A percentile compares a stretch with the other conserved stretches of the same genome.
These are phyloP conservation scores for Serendipita indica DNA, from an alignment of 768 basidiomycete genomes.

Conservation along the genomic window DNA sequence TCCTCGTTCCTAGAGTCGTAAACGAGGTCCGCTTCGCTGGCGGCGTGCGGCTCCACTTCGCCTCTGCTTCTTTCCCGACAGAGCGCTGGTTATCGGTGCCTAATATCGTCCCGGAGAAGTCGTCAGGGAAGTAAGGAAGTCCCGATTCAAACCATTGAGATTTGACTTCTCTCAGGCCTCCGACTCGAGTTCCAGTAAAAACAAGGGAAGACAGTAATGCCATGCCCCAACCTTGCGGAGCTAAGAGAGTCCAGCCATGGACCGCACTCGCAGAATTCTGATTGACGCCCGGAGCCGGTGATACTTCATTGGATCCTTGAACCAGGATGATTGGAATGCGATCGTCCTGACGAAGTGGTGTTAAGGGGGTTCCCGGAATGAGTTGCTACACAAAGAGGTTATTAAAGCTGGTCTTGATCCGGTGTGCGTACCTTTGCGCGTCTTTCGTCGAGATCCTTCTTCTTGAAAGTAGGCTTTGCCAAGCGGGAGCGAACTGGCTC, in stretches of 20 bases:
- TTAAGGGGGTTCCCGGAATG: slow-evolving; percentile 62
- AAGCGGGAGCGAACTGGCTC: slow-evolving; percentile 35
- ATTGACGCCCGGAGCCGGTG: slow-evolving; percentile 16
- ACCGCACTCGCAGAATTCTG: slow-evolving; percentile 24
- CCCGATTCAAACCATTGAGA: slow-evolving; percentile 77
- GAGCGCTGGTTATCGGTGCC: slow-evolving; percentile 36
- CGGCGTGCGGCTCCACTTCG: slow-evolving; percentile 64
- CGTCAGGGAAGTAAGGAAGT: slow-evolving; percentile 59
- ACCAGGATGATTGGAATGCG: slow-evolving; percentile 73
- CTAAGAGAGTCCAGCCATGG: slow-evolving; percentile 76
- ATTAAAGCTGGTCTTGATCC: neutral
- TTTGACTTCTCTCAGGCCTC: slow-evolving; percentile 68
- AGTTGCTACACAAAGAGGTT: slow-evolving; percentile 33
- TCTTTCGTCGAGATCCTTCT: slow-evolving; percentile 76
- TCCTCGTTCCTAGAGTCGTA: slow-evolving; percentile 43
- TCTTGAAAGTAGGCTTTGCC: slow-evolving; percentile 52
- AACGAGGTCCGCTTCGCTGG: slow-evolving; percentile 76
- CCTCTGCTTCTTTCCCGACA: slow-evolving; percentile 39
- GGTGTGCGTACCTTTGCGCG: slow-evolving; percentile 43
- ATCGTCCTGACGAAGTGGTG: slow-evolving; percentile 58
- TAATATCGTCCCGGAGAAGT: slow-evolving; percentile 48
- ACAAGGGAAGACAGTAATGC: slow-evolving; percentile 71
- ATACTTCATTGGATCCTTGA: slow-evolving; percentile 50
- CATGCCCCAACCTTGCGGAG: slow-evolving; percentile 86
- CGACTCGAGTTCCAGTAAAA: slow-evolving; percentile 71